Base-by-base conservation (phyloP, 345 rosid species). In the Eucalyptus tenuipes region DNA sequence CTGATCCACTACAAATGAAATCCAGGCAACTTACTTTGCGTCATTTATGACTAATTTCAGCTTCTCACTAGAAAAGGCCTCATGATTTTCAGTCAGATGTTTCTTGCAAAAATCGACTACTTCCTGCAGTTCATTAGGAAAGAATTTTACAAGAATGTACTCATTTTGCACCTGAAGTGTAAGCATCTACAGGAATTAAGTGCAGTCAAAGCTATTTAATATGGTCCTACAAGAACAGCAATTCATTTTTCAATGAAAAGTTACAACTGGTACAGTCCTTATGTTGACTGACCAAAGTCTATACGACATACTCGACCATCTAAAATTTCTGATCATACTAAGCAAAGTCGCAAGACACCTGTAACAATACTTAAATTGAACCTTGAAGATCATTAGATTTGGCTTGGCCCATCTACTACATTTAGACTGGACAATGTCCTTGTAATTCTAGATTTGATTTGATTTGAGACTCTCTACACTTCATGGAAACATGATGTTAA, bases 21-120 rank as follows among this genome's bases (percentile, higher is more conserved):
- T 13, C 9, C 42, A 59, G 64, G 10, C 27, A 11, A 40, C 93
- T 94, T 92, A 97, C 99, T 94, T 97, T 90, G 99, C 99, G 37
- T 96, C 98, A 31, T 95, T 95, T 68, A 96, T 97, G 47, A 97
- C 94, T 64, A 97, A 94, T 88, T 95, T 89, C 86, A 97, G 98
- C 93, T 94, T 97, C 88, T 94, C 93, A 94, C 91, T 91, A 82
- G 93, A 90, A 87, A 97, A 97, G 48, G 99, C 99, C n/a, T 95
- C 96, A 20, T 90, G 93, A 81, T 97, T 97, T 55, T 93, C 98
- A 1, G 96, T 94, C 87, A 97, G 92, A 90, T 91, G 92, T 85
- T 93, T 91, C 64, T 90, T 92, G 92, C 99, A 97, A 91, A 97
- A 97, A 85, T 95, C 95, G 8, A 97, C 99, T 87, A 96, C 99